Evolutionary conservation across 2,329 filamentous ascomycete genomes (phyloP), one percentile per base, ranked within the genome.

Genomic region (Fusarium veterinarium): DNA sequence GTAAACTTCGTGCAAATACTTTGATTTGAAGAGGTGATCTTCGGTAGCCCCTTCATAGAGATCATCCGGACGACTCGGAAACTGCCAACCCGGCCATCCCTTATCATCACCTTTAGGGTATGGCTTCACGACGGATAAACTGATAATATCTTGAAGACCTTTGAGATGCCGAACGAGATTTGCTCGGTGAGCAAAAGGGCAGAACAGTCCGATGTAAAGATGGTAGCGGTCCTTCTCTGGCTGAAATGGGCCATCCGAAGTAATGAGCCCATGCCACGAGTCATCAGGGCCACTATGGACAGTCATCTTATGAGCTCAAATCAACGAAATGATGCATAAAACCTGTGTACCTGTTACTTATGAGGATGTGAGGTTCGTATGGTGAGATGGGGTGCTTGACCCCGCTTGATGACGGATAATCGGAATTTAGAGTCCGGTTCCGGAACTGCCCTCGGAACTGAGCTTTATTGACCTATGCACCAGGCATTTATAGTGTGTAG

Each of bases 81-180:
- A 92, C 35, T 84, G 83, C 89, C 89, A 91, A 19, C 89, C 90
- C 0, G 88, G 88, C 88, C 89, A 91, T 38, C 90, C 90, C 12
- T 87, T 85, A 23, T 87, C 84, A 72, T 91, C 86, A 56, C 89
- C 90, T 77, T 92, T 93, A 0, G 91, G 91, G 69, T 92, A 92
- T 0, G 91, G 87, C 72, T 88, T 88, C 3, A 92, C 89, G 8
- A 91, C 82, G 2, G 87, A 89, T 25, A 90, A 87, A 6, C 88
- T 84, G 64, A 95, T 88, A 70, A 93, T 84, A 46, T 92, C 89
- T 66, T 94, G 90, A 2, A 95, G 85, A 1, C 92, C 92, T 80
- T 94, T 95, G 64, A 95, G 84, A 68, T 90, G 87, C 55, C 92
- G 88, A 19, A 92, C 90, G 69, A 95, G 92, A 64, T 93, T 84